Evolutionary conservation across 371 early-diverging fungal species (phyloP).

Genomic region (Coelomomyces lativittatus): DNA sequence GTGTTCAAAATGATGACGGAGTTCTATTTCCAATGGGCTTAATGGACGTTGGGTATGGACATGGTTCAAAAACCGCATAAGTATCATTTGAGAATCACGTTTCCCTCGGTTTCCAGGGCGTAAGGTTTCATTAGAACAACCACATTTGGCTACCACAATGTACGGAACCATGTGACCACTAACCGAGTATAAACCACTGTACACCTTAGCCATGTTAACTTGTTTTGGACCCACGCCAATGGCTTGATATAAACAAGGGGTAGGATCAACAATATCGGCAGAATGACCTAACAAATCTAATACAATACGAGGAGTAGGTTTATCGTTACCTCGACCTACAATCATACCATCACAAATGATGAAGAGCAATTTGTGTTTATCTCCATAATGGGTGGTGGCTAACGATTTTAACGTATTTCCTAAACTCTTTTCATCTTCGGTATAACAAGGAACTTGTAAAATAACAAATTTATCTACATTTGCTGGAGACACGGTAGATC

Average conservation of each 20-base stretch:
- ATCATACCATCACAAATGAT: slow-evolving; percentile 20
- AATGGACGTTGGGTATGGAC: slow-evolving; percentile 74
- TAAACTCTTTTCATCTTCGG: slow-evolving; percentile 21
- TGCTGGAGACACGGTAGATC: slow-evolving; percentile 3
- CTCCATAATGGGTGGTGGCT: slow-evolving; percentile 12
- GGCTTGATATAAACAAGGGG: slow-evolving; percentile 77
- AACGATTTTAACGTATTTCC: slow-evolving; percentile 23
- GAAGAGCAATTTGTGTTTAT: slow-evolving; percentile 27
- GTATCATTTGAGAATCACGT: slow-evolving; percentile 96
- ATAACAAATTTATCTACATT: slow-evolving; percentile 8
- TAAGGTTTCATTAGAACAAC: slow-evolving; percentile 54
- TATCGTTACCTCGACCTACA: slow-evolving; percentile 71
- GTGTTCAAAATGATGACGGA: slow-evolving; percentile 73
- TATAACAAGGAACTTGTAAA: slow-evolving; percentile 34
- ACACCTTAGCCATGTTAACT: slow-evolving; percentile 91
- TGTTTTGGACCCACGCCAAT: slow-evolving; percentile 77
- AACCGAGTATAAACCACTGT: slow-evolving; percentile 85
- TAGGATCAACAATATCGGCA: slow-evolving; percentile 66
- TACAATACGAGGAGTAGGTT: slow-evolving; percentile 91
- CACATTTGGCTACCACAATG: slow-evolving; percentile 85
- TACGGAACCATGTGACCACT: slow-evolving; percentile 79
- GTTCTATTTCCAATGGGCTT: slow-evolving; percentile 72
- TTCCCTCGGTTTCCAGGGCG: slow-evolving; percentile 98
- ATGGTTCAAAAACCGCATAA: slow-evolving; percentile 95
- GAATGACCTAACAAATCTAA: slow-evolving; percentile 82